These are phyloP conservation scores for Erigeron philadelphicus DNA, from an alignment of 140 eudicot genomes.

Conservation along the genomic window DNA sequence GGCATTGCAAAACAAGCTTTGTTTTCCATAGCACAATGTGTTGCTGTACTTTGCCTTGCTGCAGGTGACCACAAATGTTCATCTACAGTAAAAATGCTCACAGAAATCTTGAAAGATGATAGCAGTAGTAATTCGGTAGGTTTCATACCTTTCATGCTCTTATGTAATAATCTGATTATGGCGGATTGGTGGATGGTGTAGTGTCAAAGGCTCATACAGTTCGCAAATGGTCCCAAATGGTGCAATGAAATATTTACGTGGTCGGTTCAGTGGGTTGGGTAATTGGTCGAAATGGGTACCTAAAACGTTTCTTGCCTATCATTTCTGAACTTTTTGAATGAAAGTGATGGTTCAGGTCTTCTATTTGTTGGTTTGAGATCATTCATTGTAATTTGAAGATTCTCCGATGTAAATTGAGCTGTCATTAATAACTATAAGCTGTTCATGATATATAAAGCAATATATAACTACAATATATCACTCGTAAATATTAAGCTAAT, in stretches of 20 bases:
- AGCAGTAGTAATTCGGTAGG: slow-evolving; percentile 63
- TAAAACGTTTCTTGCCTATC: too few relatives aligned
- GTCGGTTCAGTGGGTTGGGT: not conserved
- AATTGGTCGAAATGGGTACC: not conserved
- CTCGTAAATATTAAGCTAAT: too few relatives aligned
- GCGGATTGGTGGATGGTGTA: not conserved
- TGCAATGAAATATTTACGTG: not conserved
- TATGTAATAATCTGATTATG: slow-evolving; percentile 1
- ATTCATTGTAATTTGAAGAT: too few relatives aligned
- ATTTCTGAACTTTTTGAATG: too few relatives aligned
- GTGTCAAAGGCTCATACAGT: not conserved
- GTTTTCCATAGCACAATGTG: slow-evolving; percentile 91
- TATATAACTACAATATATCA: too few relatives aligned
- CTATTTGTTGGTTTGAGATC: too few relatives aligned
- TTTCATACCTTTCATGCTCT: slow-evolving; percentile 14
- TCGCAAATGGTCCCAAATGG: not conserved
- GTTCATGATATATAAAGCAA: too few relatives aligned
- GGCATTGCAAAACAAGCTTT: slow-evolving; percentile 92
- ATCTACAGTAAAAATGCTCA: slow-evolving; percentile 86
- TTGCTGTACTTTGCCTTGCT: slow-evolving; percentile 97
- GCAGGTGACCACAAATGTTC: slow-evolving; percentile 86
- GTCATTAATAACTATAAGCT: too few relatives aligned
- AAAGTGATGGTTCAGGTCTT: too few relatives aligned
- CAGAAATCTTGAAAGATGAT: slow-evolving; percentile 73
- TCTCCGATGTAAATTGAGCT: too few relatives aligned